These are phyloP conservation scores for Saccharum hybrid DNA, from an alignment of 202 grass and related monocot species.

Conservation along the genomic window DNA sequence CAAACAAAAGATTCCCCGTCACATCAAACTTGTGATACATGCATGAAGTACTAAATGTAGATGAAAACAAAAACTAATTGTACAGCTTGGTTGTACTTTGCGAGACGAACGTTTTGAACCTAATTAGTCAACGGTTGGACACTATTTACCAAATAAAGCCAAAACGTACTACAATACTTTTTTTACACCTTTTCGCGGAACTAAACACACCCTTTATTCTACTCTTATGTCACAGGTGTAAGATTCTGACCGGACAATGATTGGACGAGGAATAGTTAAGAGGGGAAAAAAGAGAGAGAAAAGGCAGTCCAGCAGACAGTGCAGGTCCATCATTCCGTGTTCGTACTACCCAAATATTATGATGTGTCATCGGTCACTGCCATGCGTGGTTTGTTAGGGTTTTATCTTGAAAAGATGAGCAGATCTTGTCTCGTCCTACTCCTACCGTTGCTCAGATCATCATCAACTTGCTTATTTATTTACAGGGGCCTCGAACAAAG, in stretches of 20 bases:
- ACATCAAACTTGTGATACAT: too few species aligned
- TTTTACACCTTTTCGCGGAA: too few species aligned
- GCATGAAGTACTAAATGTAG: too few species aligned
- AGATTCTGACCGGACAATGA: slow-evolving; percentile 47
- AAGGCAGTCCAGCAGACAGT: neutral
- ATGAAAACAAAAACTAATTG: too few species aligned
- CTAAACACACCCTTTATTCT: too few species aligned
- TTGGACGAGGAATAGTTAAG: slow-evolving; percentile 33
- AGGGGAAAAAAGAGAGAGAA: neutral
- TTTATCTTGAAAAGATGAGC: slow-evolving; percentile 20
- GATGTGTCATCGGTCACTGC: slow-evolving; percentile 2
- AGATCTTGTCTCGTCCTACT: slow-evolving; percentile 38
- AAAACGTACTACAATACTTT: too few species aligned
- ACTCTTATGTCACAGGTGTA: neutral
- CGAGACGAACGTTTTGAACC: too few species aligned
- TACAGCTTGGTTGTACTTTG: too few species aligned
- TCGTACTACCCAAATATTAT: slow-evolving; percentile 9
- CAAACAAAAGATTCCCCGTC: too few species aligned
- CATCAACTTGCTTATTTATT: neutral
- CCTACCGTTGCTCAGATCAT: neutral
- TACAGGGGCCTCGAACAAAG: neutral
- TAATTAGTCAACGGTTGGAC: too few species aligned
- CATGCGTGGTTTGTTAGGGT: neutral
- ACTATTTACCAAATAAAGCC: too few species aligned
- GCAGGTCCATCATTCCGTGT: slow-evolving; percentile 12